Percentiles rank a stretch among this genome's conserved stretches.
Evolutionary conservation across 495 filamentous ascomycete species (phyloP).

Genomic region (Pyronema domesticum): DNA sequence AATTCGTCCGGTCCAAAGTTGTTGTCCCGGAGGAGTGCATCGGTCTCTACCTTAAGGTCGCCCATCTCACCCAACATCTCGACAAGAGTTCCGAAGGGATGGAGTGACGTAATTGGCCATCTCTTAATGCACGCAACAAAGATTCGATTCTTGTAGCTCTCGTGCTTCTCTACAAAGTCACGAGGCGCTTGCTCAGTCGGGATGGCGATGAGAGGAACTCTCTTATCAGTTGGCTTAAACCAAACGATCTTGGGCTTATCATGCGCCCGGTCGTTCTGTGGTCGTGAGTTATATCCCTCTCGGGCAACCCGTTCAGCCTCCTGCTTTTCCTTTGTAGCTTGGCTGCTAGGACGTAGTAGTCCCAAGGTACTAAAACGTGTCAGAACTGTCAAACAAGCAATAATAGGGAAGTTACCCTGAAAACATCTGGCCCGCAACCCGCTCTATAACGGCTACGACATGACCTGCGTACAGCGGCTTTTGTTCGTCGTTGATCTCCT

Average conservation of each 20-base stretch:
- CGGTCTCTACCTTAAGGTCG: constrained; percentile 88
- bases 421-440: constrained; percentile 96
- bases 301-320: constrained; percentile 86
- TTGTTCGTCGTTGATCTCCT: constrained; percentile 95
- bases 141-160: constrained; percentile 90
- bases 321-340: constrained; percentile 98
- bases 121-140: constrained; percentile 98
- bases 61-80: constrained; percentile 97
- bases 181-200: constrained; percentile 93
- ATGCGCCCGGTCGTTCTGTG: constrained; percentile 65
- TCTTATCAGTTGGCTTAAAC: constrained; percentile 99
- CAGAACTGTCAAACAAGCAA: constrained; percentile 2
- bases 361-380: constrained; percentile 47
- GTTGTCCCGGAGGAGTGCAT: constrained; percentile 91
- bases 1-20: constrained; percentile 98
- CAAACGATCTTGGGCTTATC: constrained; percentile 99
- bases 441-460: constrained; percentile 91
- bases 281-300: constrained; percentile 59
- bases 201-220: constrained; percentile 92
- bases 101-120: constrained; percentile 98
- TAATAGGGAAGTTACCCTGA: constrained; percentile 42
- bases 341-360: constrained; percentile 84
- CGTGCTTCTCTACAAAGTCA: constrained; percentile 96
- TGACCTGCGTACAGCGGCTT: constrained; percentile 95
- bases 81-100: constrained; percentile 93